Percentiles rank a stretch among this genome's conserved stretches.
These are phyloP conservation scores for Emericellopsis atlantica DNA, from an alignment of 2,329 filamentous ascomycete species.

Conservation along the genomic window DNA sequence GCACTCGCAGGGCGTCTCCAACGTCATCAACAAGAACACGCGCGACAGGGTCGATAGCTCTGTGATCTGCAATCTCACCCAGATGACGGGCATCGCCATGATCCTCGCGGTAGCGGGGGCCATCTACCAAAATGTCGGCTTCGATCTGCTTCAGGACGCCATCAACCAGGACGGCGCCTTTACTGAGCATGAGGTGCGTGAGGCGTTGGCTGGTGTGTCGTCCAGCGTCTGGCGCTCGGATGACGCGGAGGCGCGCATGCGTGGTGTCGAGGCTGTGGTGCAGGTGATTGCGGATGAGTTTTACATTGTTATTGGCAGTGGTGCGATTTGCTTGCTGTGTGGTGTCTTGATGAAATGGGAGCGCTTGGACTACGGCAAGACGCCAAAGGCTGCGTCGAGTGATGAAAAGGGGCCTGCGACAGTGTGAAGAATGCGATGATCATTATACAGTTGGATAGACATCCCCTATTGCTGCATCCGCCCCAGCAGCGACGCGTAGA, in stretches of 20 bases:
- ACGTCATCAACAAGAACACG: slow-evolving; percentile 12
- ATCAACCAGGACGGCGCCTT: slow-evolving; percentile 7
- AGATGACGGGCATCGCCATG: slow-evolving; percentile 15
- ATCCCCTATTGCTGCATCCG: too few relatives aligned
- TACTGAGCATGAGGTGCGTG: slow-evolving; percentile 11
- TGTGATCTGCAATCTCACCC: slow-evolving; percentile 19
- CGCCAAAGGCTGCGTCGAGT: too few relatives aligned
- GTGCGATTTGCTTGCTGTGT: slow-evolving; percentile 11
- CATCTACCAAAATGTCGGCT: slow-evolving; percentile 18
- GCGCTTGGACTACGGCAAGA: slow-evolving; percentile 10
- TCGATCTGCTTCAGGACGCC: slow-evolving; percentile 7
- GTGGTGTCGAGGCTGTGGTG: slow-evolving; percentile 11
- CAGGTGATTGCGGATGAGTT: slow-evolving; percentile 12
- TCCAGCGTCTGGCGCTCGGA: slow-evolving; percentile 10
- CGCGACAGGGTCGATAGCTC: slow-evolving; percentile 14
- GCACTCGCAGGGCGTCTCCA: slow-evolving; percentile 15
- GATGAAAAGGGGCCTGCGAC: too few relatives aligned
- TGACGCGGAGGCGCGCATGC: slow-evolving; percentile 5
- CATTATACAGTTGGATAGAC: too few relatives aligned
- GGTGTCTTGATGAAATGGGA: slow-evolving; percentile 15
- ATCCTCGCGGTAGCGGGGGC: slow-evolving; percentile 13
- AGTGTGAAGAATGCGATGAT: too few relatives aligned
- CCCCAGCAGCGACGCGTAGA: too few relatives aligned
- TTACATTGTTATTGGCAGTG: slow-evolving; percentile 12
- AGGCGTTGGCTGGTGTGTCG: slow-evolving; percentile 13